Conservation (phyloP, 1,284 basidiomycete genomes). For the Cryptococcus maquisensis region DNA sequence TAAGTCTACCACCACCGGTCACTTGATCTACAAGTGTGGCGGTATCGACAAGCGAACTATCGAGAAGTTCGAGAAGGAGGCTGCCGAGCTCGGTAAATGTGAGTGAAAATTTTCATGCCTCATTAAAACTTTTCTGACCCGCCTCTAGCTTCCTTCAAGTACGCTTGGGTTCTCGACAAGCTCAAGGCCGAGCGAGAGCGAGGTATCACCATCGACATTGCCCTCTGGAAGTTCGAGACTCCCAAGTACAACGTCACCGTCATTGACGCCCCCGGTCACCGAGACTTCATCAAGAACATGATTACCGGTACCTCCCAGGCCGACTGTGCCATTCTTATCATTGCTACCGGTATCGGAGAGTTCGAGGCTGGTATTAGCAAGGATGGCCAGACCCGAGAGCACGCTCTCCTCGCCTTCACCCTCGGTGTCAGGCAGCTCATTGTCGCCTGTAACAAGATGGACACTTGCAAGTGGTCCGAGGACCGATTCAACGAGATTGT, state of each 20-base stretch:
- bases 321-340: conserved; percentile 99
- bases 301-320: conserved; percentile 99
- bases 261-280: conserved; percentile 84
- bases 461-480: conserved; percentile 78
- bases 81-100: conserved; percentile 94
- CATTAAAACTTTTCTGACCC: not conserved
- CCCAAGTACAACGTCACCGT: conserved; percentile 86
- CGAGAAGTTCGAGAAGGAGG: conserved; percentile 99
- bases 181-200: conserved; percentile 89
- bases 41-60: conserved; percentile 99
- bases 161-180: conserved; percentile 99
- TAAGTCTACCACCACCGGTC: conserved; percentile 99
- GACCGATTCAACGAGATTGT: conserved; percentile 99
- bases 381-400: conserved; percentile 99
- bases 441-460: conserved; percentile 93
- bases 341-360: conserved; percentile 98
- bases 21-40: conserved; percentile 99
- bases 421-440: conserved; percentile 99
- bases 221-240: conserved; percentile 96
- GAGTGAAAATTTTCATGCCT: conserved; percentile 10
- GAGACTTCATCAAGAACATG: conserved; percentile 99
- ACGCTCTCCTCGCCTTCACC: conserved; percentile 99
- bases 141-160: conserved; percentile 90
- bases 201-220: conserved; percentile 99
- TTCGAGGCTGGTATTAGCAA: conserved; percentile 99